Conservation (phyloP, 345 rosid species). For the Streptanthus diversifolius region DNA sequence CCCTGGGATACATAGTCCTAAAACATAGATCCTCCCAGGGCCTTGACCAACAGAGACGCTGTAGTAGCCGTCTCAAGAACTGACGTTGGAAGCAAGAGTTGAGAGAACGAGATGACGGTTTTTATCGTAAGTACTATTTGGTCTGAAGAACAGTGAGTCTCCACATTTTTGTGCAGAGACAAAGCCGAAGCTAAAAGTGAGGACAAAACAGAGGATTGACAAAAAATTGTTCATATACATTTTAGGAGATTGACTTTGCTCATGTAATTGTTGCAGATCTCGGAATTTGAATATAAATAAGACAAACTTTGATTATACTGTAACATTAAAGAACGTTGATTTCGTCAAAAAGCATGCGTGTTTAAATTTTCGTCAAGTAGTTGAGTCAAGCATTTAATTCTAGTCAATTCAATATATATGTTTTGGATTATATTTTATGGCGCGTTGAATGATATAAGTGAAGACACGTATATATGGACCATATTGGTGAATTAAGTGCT, state of each 20-base stretch:
- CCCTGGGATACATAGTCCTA: constrained; percentile 36
- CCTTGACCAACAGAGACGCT: constrained; percentile 31
- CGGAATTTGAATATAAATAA: background rate
- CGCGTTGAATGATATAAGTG: too few species aligned
- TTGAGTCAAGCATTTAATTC: background rate
- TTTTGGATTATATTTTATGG: too few species aligned
- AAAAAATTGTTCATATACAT: background rate
- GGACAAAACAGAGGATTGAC: background rate
- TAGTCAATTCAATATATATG: background rate
- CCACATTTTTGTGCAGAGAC: constrained; percentile 11
- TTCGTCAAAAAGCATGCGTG: background rate
- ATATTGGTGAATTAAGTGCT: background rate
- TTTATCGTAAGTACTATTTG: background rate
- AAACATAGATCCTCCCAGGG: constrained; percentile 7
- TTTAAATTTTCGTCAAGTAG: background rate
- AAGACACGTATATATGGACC: too few species aligned
- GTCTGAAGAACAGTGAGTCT: constrained; percentile 5
- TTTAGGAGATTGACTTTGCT: background rate
- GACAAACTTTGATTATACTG: background rate
- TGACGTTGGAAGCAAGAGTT: constrained; percentile 29
- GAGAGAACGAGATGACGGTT: constrained; percentile 26
- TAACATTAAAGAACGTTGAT: background rate
- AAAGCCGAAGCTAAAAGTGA: background rate
- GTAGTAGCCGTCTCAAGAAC: constrained; percentile 29
- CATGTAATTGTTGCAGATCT: background rate